These are phyloP conservation scores for Amesomyces nigricolor DNA, from an alignment of 2,329 filamentous ascomycete genomes.

Conservation along the genomic window DNA sequence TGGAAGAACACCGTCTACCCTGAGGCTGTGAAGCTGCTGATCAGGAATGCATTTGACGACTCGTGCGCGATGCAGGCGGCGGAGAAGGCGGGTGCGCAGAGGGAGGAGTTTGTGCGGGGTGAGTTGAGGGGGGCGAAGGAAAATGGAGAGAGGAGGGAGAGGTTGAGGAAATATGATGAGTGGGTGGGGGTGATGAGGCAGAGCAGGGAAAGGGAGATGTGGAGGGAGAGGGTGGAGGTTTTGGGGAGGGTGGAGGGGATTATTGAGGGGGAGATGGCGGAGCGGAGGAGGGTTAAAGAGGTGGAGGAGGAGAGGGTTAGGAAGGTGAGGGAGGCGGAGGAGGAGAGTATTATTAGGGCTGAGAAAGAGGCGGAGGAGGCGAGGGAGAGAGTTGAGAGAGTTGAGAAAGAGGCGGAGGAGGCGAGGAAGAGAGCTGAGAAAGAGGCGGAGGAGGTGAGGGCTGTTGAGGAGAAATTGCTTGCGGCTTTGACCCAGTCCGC, in stretches of 20 bases:
- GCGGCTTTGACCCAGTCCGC: neutral
- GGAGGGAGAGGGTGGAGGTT: conserved; percentile 5
- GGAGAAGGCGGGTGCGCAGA: neutral
- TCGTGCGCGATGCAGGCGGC: neutral
- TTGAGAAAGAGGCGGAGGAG: neutral
- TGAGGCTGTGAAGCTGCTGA: neutral
- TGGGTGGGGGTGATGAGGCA: conserved; percentile 1
- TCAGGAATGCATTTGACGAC: conserved; percentile 7
- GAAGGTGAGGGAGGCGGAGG: neutral
- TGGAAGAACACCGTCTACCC: conserved; percentile 7
- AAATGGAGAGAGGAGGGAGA: neutral
- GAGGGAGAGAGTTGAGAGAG: neutral
- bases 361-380: neutral
- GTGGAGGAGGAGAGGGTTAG: neutral
- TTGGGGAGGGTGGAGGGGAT: neutral
- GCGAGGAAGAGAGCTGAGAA: neutral
- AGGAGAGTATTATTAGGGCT: neutral
- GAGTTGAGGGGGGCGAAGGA: neutral
- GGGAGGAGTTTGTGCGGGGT: neutral
- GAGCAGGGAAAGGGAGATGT: conserved; percentile 9
- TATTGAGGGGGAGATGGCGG: neutral
- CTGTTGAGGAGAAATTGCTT: neutral
- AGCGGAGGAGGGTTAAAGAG: neutral
- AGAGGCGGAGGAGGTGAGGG: neutral
- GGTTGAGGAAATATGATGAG: conserved; percentile 3